Base-by-base conservation (phyloP, 1,284 basidiomycete species). In the Ganoderma sinense region DNA sequence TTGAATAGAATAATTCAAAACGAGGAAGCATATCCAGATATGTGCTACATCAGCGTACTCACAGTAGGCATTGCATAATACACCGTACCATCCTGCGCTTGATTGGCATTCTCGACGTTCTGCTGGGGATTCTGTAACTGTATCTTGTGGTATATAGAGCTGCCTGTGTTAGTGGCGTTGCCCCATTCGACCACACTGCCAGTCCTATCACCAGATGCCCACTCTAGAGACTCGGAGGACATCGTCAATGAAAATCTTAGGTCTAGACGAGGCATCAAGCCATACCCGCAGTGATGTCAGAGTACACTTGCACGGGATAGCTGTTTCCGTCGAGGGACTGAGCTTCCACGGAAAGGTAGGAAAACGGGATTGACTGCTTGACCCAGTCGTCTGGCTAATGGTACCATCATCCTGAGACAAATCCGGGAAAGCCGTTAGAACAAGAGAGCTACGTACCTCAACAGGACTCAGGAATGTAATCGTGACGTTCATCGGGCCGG, bases 281-380 rank as follows among this genome's bases (percentile, higher is more conserved):
- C 48, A 13, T 23, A 77, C 77, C 76, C 75, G 72, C 82, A 60
- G 71, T 79, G 43, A 84, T 75, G 70, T 84, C 80, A 26, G 80
- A 78, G 72, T 83, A 81, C 33, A 80, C 64, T 67, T 80, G 76
- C 13, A 83, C 76, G 45, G 66, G 40, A 69, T 83, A 82, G 31
- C 73, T 8, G 1, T 71, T 40, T n/a, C 77, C 79, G 66, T 83
- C 82, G 10, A 72, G 65, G 0, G 82, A 77, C 7, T 55, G 58
- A 2, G 77, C 79, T 20, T 79, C 76, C 26, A 83, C 64, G 41
- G 75, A 71, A 20, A 82, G 29, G 67, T 83, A 81, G 7, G 79
- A 73, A 64, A 81, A 80, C 29, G 80, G 79, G 16, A 82, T 65
- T 14, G 80, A 82, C 71, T 83, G 79, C 33, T 75, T 73, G 62